Percentiles rank a stretch among this genome's conserved stretches.
phyloP scores from a whole-genome alignment of 495 filamentous ascomycete genomes.

The Lindgomyces ingoldianus region DNA sequence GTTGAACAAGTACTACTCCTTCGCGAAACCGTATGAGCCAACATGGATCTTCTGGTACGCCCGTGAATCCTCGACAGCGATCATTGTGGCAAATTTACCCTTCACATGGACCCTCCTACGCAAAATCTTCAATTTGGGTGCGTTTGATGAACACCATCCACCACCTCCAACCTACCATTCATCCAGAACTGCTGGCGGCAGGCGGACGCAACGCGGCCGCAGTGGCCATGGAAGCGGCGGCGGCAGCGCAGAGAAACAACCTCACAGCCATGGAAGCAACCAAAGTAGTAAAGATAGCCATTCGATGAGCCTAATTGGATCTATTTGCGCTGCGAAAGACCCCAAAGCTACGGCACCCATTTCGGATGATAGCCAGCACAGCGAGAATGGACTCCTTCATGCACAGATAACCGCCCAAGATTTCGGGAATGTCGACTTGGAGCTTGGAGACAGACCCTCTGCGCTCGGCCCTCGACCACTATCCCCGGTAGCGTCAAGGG shows the following conservation, averaged over 20 bases:
- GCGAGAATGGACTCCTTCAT: conserved; percentile 15
- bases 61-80: conserved; percentile 63
- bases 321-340: conserved; percentile 12
- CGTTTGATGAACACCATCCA: conserved; percentile 44
- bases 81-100: conserved; percentile 65
- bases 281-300: neutral
- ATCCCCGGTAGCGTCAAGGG: neutral
- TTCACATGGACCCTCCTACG: conserved; percentile 62
- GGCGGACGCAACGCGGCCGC: conserved; percentile 16
- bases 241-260: conserved; percentile 11
- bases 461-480: neutral
- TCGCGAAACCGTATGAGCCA: conserved; percentile 55
- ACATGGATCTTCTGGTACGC: conserved; percentile 70
- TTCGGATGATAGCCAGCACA: conserved; percentile 18
- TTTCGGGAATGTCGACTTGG: conserved; percentile 17
- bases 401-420: conserved; percentile 1
- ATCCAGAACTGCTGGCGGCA: conserved; percentile 32
- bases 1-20: conserved; percentile 68
- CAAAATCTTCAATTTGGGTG: conserved; percentile 54
- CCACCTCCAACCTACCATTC: conserved; percentile 37
- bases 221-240: neutral
- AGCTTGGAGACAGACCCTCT: neutral
- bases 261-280: neutral
- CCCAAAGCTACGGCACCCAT: neutral
- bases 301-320: conserved; percentile 29